Evolutionary conservation across 2,329 filamentous ascomycete genomes (phyloP).

Genomic region (Leptographium wingfieldii): DNA sequence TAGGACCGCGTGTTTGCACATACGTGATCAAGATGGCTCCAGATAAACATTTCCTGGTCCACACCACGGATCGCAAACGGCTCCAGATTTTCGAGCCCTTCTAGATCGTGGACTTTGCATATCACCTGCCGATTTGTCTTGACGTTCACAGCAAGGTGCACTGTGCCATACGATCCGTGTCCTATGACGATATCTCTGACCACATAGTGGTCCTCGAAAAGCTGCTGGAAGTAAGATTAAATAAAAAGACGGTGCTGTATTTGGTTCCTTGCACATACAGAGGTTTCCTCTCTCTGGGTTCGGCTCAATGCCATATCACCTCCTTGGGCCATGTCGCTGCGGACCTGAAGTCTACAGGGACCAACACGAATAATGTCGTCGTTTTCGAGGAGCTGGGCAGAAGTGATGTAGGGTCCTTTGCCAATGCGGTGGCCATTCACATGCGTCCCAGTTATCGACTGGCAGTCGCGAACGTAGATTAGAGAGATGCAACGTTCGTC

Average conservation of each 20-base stretch:
- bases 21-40: conserved; percentile 42
- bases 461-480: conserved; percentile 43
- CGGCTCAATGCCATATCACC: conserved; percentile 12
- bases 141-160: conserved; percentile 41
- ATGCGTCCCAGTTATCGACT: conserved; percentile 40
- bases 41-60: conserved; percentile 37
- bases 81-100: conserved; percentile 15
- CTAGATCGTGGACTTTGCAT: conserved; percentile 52
- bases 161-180: conserved; percentile 36
- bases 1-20: conserved; percentile 10
- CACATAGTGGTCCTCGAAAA: conserved; percentile 33
- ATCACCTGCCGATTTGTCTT: conserved; percentile 46
- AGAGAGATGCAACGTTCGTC: conserved; percentile 14
- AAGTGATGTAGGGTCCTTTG: conserved; percentile 20
- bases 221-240: conserved; percentile 18
- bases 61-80: conserved; percentile 22
- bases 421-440: conserved; percentile 36
- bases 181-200: conserved; percentile 40
- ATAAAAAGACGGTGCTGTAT: not conserved
- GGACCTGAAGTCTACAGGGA: conserved; percentile 23
- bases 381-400: conserved; percentile 34
- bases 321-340: conserved; percentile 13
- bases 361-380: conserved; percentile 34
- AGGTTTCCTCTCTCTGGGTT: conserved; percentile 21
- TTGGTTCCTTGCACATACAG: conserved; percentile 13